Evolutionary conservation across 2,329 filamentous ascomycete species (phyloP), one percentile per base, ranked within the genome.

Genomic region (Penicillium sp.): DNA sequence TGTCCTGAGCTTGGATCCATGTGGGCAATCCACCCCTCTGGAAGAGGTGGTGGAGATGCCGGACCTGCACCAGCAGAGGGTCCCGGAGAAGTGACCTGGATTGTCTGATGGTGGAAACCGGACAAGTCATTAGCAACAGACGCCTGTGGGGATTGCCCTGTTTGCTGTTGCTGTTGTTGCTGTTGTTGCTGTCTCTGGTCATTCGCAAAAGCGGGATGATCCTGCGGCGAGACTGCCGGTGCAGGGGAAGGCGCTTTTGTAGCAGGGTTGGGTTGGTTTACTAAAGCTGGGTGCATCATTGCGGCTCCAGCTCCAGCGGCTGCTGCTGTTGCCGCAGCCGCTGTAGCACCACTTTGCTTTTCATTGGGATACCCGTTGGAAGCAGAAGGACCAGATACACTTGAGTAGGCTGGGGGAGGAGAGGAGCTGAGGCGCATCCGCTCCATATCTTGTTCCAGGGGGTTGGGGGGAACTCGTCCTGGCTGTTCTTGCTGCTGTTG

Each of bases 1-100:
- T 97, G 93, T 1, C 94, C 94, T 2, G 93, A 97, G 71, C 90
- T 96, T 65, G 91, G 90, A 72, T 99, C 94, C 5, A 97, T 82
- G 73, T 97, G 94, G 21, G 94, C 91, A 69, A 99, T 97, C 94
- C 94, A 99, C 35, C 94, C 94, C 77, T 99, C 94, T 6, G 94
- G 94, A 17, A 99, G 82, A 2, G 93, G 94, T 23, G 94, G 94
- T 33, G 94, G 94, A 17, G 92, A 96, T 27, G 89, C 86, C 31
- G 91, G 91, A 1, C 88, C 84, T 25, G 85, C 47, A 65, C 79
- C 68, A 61, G 76, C 69, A 61, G 76, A 63, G 43, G 78, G 72
- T 8, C 73, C 71, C 29, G 77, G 72, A 38, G 77, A 68, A 60
- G 63, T 62, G 21, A 71, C 60, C 33, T 67, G 69, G 49, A 64